A percentile compares a stretch with the other conserved stretches of the same genome.
phyloP scores from a whole-genome alignment of 257 asterid species.

The Echium plantagineum region DNA sequence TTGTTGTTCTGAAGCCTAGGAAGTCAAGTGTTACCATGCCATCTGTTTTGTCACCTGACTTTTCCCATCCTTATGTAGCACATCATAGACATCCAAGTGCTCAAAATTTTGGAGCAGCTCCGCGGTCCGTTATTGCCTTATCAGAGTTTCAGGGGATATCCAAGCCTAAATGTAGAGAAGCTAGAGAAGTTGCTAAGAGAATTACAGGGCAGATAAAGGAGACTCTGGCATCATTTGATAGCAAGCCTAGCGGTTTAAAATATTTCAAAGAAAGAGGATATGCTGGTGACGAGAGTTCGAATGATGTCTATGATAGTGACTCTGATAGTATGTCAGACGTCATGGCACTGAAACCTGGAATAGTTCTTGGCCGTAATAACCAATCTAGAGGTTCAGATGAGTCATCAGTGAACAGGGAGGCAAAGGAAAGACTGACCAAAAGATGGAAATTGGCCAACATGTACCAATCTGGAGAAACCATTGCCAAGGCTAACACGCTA shows the following conservation, averaged over 20 bases:
- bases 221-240: constrained; percentile 20
- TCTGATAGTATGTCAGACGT: constrained; percentile 52
- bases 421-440: constrained; percentile 67
- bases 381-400: constrained; percentile 24
- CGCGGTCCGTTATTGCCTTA: constrained; percentile 25
- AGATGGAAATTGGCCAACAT: constrained; percentile 71
- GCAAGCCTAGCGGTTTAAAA: constrained; percentile 25
- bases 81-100: constrained; percentile 21
- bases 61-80: constrained; percentile 20
- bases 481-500: constrained; percentile 48
- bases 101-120: constrained; percentile 21
- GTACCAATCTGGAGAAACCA: constrained; percentile 44
- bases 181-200: constrained; percentile 53
- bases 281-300: constrained; percentile 87
- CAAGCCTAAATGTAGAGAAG: constrained; percentile 41
- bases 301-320: constrained; percentile 59
- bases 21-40: constrained; percentile 15
- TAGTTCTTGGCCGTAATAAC: constrained; percentile 31
- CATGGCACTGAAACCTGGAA: constrained; percentile 25
- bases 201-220: constrained; percentile 52
- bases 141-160: constrained; percentile 23
- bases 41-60: constrained; percentile 30
- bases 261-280: constrained; percentile 48
- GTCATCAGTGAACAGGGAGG: constrained; percentile 60
- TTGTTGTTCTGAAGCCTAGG: constrained; percentile 6